Conservation (phyloP, 2,329 filamentous ascomycete species). For the Microsporum ferrugineum region DNA sequence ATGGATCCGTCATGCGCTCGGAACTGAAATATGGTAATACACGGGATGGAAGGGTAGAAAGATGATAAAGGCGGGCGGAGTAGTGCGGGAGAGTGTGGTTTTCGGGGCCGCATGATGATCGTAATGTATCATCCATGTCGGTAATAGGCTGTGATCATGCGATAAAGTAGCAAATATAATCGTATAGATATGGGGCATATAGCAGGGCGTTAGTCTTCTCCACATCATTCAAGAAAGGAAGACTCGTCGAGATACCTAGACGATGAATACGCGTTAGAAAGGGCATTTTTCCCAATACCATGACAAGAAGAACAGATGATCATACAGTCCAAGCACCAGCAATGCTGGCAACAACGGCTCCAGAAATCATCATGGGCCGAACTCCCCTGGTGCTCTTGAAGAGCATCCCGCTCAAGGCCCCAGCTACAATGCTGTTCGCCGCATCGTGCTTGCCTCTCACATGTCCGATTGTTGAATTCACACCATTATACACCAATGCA, state of each 20-base stretch:
- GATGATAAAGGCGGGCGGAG: constrained; percentile 15
- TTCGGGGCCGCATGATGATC: not conserved
- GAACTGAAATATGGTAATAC: constrained; percentile 28
- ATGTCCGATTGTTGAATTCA: constrained; percentile 75
- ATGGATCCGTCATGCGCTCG: constrained; percentile 21
- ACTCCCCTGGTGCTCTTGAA: constrained; percentile 93
- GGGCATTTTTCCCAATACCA: constrained; percentile 5
- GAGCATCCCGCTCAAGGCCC: constrained; percentile 77
- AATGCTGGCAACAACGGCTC: constrained; percentile 72
- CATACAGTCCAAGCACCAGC: constrained; percentile 86
- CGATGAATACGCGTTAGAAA: constrained; percentile 14
- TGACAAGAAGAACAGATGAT: constrained; percentile 20
- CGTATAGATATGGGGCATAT: not conserved
- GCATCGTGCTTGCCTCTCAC: constrained; percentile 77
- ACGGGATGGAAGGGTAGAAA: constrained; percentile 21
- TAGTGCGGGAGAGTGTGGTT: not conserved
- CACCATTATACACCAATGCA: constrained; percentile 88
- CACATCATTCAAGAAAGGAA: constrained; percentile 25
- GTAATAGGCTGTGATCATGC: not conserved
- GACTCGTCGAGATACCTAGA: constrained; percentile 41
- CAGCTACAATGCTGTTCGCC: constrained; percentile 75
- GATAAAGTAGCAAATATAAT: not conserved
- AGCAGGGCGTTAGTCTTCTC: not conserved
- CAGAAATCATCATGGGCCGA: constrained; percentile 88
- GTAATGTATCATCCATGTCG: not conserved